Base-by-base conservation (phyloP, 1,284 basidiomycete species). In the Somion occarium region DNA sequence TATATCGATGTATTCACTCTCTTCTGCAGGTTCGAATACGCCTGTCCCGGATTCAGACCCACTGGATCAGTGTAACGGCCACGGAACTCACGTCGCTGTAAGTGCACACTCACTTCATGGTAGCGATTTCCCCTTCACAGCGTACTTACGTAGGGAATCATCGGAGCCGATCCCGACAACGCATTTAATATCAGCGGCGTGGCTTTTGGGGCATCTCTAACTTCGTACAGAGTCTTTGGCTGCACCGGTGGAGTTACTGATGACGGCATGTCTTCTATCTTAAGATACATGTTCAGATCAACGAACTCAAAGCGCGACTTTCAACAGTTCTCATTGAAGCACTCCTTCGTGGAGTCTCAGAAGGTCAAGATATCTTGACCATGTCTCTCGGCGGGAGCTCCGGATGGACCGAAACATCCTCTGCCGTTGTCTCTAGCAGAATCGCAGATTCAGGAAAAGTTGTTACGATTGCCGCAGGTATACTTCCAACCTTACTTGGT, bases 71-170 rank as follows among this genome's bases (percentile, higher is more conserved):
- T 79, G 79, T 62, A 72, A 67, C 59, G 78, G 78, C 3, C 82
- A 85, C 58, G 82, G 83, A 13, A 83, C 84, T 1, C 78, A 84
- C 61, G 79, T 84, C 26, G 76, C 77, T 44, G 76, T 77, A 60
- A 56, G 72, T 55, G 37, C 20, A 5, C 27, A 48, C 26, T 27
- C n/a, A 42, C 7, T 34, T 15, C 15, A 34, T 34, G 15, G 30
- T 34, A 7, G 30, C 7, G 15, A 34, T 7, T 34, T 15, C 30
- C 30, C 15, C 13, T 4, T 13, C 19, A 9, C 22, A 19, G 18
- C 4, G 42, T 13, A 30, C 20, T 45, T 15, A n/a, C 19, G 11
- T 45, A 77, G 74, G 83, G 84, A 47, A 83, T 85, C 57, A 79
- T 88, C 46, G 83, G 75, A 15, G 80, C 80, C 25, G 68, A 80